Conservation (phyloP, 2,329 filamentous ascomycete genomes). For the Xylaria sp. region DNA sequence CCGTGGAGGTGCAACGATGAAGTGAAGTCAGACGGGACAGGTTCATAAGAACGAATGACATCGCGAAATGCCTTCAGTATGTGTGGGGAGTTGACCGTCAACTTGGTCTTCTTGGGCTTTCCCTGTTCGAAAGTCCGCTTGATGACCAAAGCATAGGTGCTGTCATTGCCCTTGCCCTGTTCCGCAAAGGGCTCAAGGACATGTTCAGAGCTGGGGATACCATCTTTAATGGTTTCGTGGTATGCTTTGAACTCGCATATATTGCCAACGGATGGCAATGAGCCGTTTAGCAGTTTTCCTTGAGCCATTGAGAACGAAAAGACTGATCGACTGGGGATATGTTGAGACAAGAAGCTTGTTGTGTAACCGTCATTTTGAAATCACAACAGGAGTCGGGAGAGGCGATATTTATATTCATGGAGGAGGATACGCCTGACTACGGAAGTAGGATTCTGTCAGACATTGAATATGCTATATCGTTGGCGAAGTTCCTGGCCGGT, state of each 20-base stretch:
- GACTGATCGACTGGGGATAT: not conserved
- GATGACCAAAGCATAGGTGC: constrained; percentile 43
- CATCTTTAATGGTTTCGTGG: constrained; percentile 31
- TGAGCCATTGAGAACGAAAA: constrained; percentile 17
- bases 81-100: constrained; percentile 45
- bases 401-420: constrained; percentile 29
- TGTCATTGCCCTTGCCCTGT: constrained; percentile 37
- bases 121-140: constrained; percentile 37
- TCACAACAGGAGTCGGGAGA: constrained; percentile 4
- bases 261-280: constrained; percentile 28
- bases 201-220: constrained; percentile 31
- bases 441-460: constrained; percentile 12
- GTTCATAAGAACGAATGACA: constrained; percentile 40
- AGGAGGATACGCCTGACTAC: not conserved
- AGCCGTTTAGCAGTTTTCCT: not conserved
- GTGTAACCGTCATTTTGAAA: constrained; percentile 1
- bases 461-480: constrained; percentile 4
- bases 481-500: not conserved
- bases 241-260: constrained; percentile 46
- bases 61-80: constrained; percentile 45
- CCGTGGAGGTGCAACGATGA: constrained; percentile 39
- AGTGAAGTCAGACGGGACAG: constrained; percentile 44
- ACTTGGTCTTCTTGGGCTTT: constrained; percentile 35
- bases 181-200: constrained; percentile 41
- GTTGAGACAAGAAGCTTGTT: constrained; percentile 11